These are phyloP conservation scores for Chytriomyces sp. DNA, from an alignment of 192 early-diverging fungal species.

Conservation along the genomic window DNA sequence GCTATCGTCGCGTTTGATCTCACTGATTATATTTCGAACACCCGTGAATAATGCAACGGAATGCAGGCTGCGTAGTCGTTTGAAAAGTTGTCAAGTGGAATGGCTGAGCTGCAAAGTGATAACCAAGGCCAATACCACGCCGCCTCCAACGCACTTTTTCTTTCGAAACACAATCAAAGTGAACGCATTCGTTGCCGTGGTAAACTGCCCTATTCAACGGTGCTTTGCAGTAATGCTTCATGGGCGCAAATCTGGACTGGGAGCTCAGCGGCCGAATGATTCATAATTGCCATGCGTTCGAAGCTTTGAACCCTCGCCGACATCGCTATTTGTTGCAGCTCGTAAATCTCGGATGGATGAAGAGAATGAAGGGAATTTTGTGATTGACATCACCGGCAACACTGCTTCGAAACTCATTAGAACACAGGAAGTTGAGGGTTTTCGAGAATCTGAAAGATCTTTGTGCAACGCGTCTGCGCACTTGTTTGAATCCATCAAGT, in stretches of 20 bases:
- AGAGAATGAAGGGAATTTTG: background rate
- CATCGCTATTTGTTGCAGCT: background rate
- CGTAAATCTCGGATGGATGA: background rate
- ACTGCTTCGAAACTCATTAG: background rate
- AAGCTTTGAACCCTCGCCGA: background rate
- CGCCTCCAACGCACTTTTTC: background rate
- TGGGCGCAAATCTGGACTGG: background rate
- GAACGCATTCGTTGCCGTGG: background rate
- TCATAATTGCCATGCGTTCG: background rate
- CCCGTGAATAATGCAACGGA: too few species aligned
- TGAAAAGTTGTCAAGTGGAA: too few species aligned
- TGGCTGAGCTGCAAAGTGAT: too few species aligned
- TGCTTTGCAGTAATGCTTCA: background rate
- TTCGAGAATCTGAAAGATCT: slow-evolving; percentile 4
- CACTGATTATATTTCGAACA: too few species aligned
- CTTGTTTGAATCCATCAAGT: slow-evolving; percentile 3
- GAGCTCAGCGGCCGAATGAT: background rate
- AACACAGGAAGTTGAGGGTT: background rate
- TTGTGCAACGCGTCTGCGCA: background rate
- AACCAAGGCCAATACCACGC: background rate
- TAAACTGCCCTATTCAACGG: background rate
- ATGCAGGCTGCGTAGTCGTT: too few species aligned
- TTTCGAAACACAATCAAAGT: background rate
- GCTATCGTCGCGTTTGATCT: too few species aligned
- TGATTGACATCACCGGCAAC: background rate